Base-by-base conservation (phyloP, 2,329 filamentous ascomycete genomes). In the Ampelomyces quisqualis region DNA sequence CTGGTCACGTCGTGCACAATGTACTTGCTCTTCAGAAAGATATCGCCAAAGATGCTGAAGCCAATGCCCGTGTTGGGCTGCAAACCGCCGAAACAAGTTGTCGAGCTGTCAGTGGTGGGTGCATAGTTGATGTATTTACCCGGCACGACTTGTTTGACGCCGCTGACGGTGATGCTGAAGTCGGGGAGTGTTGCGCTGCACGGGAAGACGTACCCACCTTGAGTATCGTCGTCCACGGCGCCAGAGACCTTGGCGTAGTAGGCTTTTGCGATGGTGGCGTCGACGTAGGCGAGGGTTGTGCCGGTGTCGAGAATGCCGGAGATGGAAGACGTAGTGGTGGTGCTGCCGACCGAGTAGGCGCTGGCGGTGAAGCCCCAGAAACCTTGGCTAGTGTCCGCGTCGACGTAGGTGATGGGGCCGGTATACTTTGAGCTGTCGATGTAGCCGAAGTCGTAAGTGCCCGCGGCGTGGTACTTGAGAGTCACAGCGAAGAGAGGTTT, bases 11-110 rank as follows among this genome's bases (percentile, higher is more conserved):
- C 67, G 53, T 68, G 89, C 33, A 88, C 80, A 20, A 85, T 81
- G 61, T 86, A 90, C 49, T 86, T 74, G 40, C 79, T 79, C 79
- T 93, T 93, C 53, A 93, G 76, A 72, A 90, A 88, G 40, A 86
- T 75, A 46, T 90, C 86, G 7, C 88, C 88, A 40, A 90, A 79
- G 59, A 94, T 88, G 40, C 77, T 80, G 49, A 84, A 75, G 5
- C 75, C 75, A 32, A 84, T 67, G n/a, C 75, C 78, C 1, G 67
- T 58, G 55, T 78, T 74, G 49, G 69, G 75, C 73, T 93, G 88
- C 49, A 94, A 78, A 34, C 87, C 88, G 40, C 88, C 88, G 65
- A 80, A 90, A 75, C 88, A 93, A 40, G 57, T 67, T 22, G 55
- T 55, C 45, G 62, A 62, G n/a, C 66, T 68, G 7, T 58, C 45